Evolutionary conservation across 208 protist species (phyloP).

Genomic region (Trypanosoma caninum): DNA sequence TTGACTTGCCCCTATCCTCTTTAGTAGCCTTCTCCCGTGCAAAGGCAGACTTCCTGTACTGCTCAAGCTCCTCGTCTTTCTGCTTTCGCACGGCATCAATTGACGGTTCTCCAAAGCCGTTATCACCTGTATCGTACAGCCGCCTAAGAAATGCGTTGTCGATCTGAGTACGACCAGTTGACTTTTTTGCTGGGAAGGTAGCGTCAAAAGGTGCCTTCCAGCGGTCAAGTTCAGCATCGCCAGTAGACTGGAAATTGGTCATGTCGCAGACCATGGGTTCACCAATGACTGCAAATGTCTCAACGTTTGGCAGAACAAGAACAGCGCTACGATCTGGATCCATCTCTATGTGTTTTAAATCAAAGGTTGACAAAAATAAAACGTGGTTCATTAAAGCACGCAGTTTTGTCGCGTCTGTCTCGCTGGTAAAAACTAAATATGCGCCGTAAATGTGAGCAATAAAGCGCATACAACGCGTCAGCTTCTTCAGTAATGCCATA

Average conservation of each 20-base stretch:
- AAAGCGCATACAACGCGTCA: slow-evolving; percentile 70
- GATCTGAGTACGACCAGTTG: slow-evolving; percentile 35
- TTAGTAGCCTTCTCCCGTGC: slow-evolving; percentile 29
- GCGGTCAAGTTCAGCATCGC: slow-evolving; percentile 75
- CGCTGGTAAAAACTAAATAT: slow-evolving; percentile 66
- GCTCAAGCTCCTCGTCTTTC: slow-evolving; percentile 89
- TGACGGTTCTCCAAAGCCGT: slow-evolving; percentile 69
- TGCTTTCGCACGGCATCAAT: slow-evolving; percentile 81
- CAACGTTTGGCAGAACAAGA: slow-evolving; percentile 67
- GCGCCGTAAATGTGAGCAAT: slow-evolving; percentile 81
- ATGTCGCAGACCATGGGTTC: slow-evolving; percentile 41
- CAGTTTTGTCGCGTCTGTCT: slow-evolving; percentile 60
- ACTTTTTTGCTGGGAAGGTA: slow-evolving; percentile 50
- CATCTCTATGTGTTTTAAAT: slow-evolving; percentile 60
- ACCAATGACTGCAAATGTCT: slow-evolving; percentile 84
- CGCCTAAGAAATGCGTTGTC: slow-evolving; percentile 61
- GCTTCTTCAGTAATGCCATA: slow-evolving; percentile 43
- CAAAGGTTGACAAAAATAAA: slow-evolving; percentile 77
- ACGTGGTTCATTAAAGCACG: slow-evolving; percentile 64
- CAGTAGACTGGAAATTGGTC: slow-evolving; percentile 37
- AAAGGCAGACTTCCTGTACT: slow-evolving; percentile 52
- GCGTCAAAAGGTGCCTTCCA: slow-evolving; percentile 79
- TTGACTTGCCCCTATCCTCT: slow-evolving; percentile 8
- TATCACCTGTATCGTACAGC: slow-evolving; percentile 61
- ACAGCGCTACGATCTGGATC: slow-evolving; percentile 64